Conservation (phyloP, 2,329 filamentous ascomycete genomes). For the Phyllachora maydis region DNA sequence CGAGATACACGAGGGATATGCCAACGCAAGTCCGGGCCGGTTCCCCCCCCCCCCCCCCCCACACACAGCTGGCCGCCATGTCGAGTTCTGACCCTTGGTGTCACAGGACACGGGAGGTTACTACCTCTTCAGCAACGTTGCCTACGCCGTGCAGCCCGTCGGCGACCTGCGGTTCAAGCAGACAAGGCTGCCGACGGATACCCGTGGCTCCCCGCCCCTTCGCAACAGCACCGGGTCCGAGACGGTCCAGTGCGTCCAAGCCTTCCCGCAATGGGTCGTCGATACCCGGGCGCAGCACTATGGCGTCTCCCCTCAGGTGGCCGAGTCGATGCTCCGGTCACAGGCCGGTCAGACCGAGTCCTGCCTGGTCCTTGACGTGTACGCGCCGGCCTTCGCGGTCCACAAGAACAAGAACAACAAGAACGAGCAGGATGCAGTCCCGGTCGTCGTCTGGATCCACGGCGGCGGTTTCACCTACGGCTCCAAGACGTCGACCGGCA, state of each 20-base stretch:
- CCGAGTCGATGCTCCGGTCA: conserved; percentile 4
- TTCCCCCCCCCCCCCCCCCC: too few species aligned
- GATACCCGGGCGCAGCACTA: conserved; percentile 4
- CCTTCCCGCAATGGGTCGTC: conserved; percentile 9
- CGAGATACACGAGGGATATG: conserved; percentile 7
- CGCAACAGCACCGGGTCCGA: conserved; percentile 4
- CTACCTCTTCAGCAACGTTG: conserved; percentile 17
- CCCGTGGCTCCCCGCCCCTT: too few species aligned
- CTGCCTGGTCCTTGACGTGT: neutral
- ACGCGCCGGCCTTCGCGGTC: neutral
- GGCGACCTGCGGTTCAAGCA: conserved; percentile 13
- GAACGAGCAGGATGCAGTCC: neutral
- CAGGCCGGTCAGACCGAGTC: conserved; percentile 6
- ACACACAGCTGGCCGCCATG: too few species aligned
- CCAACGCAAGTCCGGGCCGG: conserved; percentile 8
- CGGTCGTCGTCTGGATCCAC: neutral
- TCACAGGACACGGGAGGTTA: conserved; percentile 12
- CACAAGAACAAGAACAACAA: neutral
- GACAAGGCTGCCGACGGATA: conserved; percentile 8
- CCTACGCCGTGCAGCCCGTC: conserved; percentile 14
- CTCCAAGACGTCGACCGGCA: neutral
- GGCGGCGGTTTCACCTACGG: conserved; percentile 1
- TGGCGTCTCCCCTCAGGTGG: conserved; percentile 1
- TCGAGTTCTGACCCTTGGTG: neutral
- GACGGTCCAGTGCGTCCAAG: conserved; percentile 12